Evolutionary conservation across 2,329 filamentous ascomycete species (phyloP).

Genomic region (Fusarium sp.): DNA sequence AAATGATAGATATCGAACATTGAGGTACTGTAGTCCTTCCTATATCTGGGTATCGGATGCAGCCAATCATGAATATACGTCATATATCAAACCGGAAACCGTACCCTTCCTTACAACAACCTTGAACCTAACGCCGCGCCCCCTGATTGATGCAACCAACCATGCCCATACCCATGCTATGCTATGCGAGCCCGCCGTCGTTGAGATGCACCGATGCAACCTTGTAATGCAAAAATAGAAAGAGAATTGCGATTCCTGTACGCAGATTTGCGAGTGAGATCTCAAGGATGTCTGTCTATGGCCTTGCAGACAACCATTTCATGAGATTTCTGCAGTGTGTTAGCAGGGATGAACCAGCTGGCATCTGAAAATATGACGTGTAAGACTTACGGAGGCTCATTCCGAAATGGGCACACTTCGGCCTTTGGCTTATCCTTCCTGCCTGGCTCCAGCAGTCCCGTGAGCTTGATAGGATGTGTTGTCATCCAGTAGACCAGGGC

Average conservation of each 20-base stretch:
- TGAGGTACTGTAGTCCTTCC: constrained; percentile 6
- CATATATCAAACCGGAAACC: constrained; percentile 28
- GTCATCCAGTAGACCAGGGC: constrained; percentile 32
- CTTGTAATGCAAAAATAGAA: constrained; percentile 31
- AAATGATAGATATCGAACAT: constrained; percentile 20
- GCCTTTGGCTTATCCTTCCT: constrained; percentile 36
- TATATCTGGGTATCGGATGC: constrained; percentile 19
- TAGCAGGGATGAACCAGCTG: constrained; percentile 35
- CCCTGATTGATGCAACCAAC: constrained; percentile 35
- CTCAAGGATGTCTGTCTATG: constrained; percentile 12
- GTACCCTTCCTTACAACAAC: constrained; percentile 24
- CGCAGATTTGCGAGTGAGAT: constrained; percentile 17
- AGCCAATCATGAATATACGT: constrained; percentile 26
- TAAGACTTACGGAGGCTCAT: constrained; percentile 41
- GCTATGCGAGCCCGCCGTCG: constrained; percentile 34
- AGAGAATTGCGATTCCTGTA: constrained; percentile 14
- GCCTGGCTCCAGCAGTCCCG: constrained; percentile 37
- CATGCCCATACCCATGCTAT: constrained; percentile 30
- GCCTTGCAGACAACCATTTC: constrained; percentile 26
- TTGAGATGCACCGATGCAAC: constrained; percentile 37
- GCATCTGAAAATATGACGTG: constrained; percentile 22
- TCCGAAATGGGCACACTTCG: constrained; percentile 40
- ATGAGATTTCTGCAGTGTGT: constrained; percentile 37
- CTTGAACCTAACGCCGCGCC: constrained; percentile 32
- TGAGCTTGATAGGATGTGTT: constrained; percentile 33